A percentile compares a stretch with the other conserved stretches of the same genome.
phyloP scores from a whole-genome alignment of 805 yeast genomes.

The Candida ulmi region DNA sequence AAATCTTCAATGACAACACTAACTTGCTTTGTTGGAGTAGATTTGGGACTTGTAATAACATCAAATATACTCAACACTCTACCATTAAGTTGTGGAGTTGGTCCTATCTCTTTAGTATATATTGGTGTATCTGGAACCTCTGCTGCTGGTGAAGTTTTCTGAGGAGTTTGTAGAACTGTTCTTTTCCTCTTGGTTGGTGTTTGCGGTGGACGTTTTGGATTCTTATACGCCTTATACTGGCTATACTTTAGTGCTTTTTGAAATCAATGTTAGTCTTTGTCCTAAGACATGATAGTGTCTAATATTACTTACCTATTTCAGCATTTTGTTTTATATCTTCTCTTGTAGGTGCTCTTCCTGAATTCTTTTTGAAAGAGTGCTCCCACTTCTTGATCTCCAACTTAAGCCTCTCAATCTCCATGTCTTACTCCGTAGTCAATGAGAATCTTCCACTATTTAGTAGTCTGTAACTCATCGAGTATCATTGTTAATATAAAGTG shows the following conservation, averaged over 20 bases:
- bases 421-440: not conserved
- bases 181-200: constrained; percentile 3
- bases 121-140: constrained; percentile 3
- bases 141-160: constrained; percentile 17
- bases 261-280: too few species aligned
- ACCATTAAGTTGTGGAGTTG: constrained; percentile 84
- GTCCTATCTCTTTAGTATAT: constrained; percentile 50
- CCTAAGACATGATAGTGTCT: too few species aligned
- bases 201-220: constrained; percentile 3
- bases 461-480: too few species aligned
- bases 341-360: constrained; percentile 40
- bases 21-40: constrained; percentile 11
- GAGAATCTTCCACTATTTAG: not conserved
- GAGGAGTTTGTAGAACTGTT: constrained; percentile 15
- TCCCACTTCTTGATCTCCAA: constrained; percentile 53
- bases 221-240: constrained; percentile 26
- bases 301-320: constrained; percentile 27
- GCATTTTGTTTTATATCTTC: constrained; percentile 40
- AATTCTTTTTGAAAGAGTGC: constrained; percentile 30
- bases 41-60: constrained; percentile 13
- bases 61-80: constrained; percentile 72
- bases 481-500: too few species aligned
- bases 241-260: constrained; percentile 24
- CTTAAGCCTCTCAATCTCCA: constrained; percentile 25
- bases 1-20: not conserved